These are phyloP conservation scores for Aspergillus eucalypticola DNA, from an alignment of 2,329 filamentous ascomycete species.

Conservation along the genomic window DNA sequence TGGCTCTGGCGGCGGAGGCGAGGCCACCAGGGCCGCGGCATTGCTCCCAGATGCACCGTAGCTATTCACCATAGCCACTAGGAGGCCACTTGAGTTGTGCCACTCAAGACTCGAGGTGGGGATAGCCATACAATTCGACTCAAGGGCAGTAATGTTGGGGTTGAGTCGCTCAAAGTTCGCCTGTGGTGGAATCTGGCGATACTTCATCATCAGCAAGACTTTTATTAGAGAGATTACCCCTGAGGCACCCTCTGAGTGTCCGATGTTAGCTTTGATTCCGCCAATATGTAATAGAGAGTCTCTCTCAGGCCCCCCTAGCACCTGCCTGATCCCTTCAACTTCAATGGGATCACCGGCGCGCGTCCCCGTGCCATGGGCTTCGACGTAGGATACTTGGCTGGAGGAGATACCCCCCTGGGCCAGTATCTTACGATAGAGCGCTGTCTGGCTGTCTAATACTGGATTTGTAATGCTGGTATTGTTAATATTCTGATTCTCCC, in stretches of 20 bases:
- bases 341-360: not conserved
- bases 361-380: not conserved
- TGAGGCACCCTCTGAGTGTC: conserved; percentile 30
- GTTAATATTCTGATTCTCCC: not conserved
- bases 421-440: not conserved
- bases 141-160: not conserved
- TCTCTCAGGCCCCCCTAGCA: not conserved
- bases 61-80: not conserved
- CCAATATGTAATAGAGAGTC: not conserved
- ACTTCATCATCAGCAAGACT: conserved; percentile 19
- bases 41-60: not conserved
- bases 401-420: not conserved
- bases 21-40: not conserved
- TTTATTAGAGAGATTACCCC: conserved; percentile 29
- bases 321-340: not conserved
- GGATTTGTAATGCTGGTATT: not conserved
- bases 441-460: not conserved
- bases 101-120: not conserved
- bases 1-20: not conserved
- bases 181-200: conserved; percentile 7
- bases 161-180: conserved; percentile 5
- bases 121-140: not conserved
- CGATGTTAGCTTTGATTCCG: conserved; percentile 27
- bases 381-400: not conserved
- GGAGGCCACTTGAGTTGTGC: not conserved